Percentiles rank a stretch among this genome's conserved stretches.
Conservation (phyloP, 1,139 yeast species). For the Magnusiomyces suaveolens region DNA sequence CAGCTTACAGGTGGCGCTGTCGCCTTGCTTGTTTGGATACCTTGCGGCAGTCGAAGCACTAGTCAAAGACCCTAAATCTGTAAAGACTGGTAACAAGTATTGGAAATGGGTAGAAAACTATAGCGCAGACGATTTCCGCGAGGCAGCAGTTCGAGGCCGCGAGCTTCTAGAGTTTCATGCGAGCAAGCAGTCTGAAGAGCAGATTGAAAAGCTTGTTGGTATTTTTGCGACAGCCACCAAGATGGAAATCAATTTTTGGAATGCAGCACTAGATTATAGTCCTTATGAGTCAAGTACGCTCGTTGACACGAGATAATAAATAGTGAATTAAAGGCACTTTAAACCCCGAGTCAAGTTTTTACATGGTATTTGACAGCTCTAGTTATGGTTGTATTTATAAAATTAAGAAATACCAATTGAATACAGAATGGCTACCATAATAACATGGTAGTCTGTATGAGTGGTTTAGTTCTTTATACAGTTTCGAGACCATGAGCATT, state of each 20-base stretch:
- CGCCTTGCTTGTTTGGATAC: slow-evolving; percentile 75
- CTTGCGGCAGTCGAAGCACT: slow-evolving; percentile 40
- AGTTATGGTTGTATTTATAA: too few relatives aligned
- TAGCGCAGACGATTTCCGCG: slow-evolving; percentile 44
- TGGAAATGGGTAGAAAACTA: slow-evolving; percentile 56
- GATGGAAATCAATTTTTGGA: slow-evolving; percentile 61
- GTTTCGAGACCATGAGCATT: too few relatives aligned
- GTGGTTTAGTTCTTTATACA: too few relatives aligned
- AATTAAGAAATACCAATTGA: too few relatives aligned
- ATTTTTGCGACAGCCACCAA: slow-evolving; percentile 51
- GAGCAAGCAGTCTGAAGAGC: slow-evolving; percentile 31
- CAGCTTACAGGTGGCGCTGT: slow-evolving; percentile 55
- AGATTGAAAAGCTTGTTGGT: slow-evolving; percentile 45
- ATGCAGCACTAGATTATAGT: slow-evolving; percentile 22
- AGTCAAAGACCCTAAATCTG: slow-evolving; percentile 16
- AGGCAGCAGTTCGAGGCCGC: slow-evolving; percentile 45
- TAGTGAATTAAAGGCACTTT: neutral
- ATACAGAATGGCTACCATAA: too few relatives aligned
- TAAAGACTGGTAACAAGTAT: slow-evolving; percentile 31
- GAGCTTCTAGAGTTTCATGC: slow-evolving; percentile 40
- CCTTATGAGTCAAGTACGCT: neutral
- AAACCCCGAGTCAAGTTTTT: too few relatives aligned
- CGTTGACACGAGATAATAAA: neutral
- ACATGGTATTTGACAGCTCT: too few relatives aligned
- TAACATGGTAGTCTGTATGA: too few relatives aligned